A percentile compares a stretch with the other conserved stretches of the same genome.
Conservation (phyloP, 139 green algal species). For the Penium margaritaceum region DNA sequence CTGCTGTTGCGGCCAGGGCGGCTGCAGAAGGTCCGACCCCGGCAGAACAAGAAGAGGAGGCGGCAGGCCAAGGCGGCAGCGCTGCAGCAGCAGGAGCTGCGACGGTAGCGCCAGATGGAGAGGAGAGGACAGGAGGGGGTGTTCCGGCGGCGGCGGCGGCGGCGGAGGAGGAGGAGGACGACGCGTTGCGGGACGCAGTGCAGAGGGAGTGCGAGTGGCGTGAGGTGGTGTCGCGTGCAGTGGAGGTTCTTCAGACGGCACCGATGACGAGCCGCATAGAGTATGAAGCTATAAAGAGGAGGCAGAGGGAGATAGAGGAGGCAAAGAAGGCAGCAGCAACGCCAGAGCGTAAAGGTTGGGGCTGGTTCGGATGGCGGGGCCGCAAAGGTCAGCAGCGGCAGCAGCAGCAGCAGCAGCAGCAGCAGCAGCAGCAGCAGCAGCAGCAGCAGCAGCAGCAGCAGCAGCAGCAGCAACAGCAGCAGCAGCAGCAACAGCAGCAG, state of each 20-base stretch:
- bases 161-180: not conserved
- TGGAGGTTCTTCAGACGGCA: slow-evolving; percentile 11
- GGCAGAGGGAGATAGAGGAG: slow-evolving; percentile 7
- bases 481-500: too few species aligned
- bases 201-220: slow-evolving; percentile 31
- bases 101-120: not conserved
- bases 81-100: too few species aligned
- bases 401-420: not conserved
- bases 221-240: slow-evolving; percentile 32
- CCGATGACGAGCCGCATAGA: slow-evolving; percentile 4
- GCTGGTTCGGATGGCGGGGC: slow-evolving; percentile 23
- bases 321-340: not conserved
- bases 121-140: not conserved
- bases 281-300: slow-evolving; percentile 5
- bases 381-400: not conserved
- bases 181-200: not conserved
- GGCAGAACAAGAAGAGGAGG: not conserved
- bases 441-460: not conserved
- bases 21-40: not conserved
- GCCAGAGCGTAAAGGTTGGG: not conserved
- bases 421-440: not conserved
- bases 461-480: not conserved
- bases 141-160: too few species aligned
- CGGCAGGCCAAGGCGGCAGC: not conserved
- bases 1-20: not conserved